A percentile compares a stretch with the other conserved stretches of the same genome.
These are phyloP conservation scores for Ascochyta pisi DNA, from an alignment of 2,329 filamentous ascomycete species.

Conservation along the genomic window DNA sequence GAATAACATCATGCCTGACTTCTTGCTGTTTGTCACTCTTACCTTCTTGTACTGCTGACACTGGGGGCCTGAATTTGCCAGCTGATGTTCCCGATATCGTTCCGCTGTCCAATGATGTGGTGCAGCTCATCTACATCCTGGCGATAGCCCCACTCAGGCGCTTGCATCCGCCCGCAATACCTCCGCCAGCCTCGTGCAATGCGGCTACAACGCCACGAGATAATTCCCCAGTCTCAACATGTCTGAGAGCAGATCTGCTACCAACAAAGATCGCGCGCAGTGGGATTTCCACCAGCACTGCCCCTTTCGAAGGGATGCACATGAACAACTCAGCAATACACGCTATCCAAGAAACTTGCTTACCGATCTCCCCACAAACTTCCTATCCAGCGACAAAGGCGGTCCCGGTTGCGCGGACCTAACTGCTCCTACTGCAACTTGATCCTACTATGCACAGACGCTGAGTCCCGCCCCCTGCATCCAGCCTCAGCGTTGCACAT, in stretches of 20 bases:
- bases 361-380: not conserved
- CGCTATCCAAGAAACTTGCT: not conserved
- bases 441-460: not conserved
- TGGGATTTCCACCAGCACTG: not conserved
- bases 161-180: not conserved
- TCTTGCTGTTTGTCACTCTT: not conserved
- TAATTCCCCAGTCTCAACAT: not conserved
- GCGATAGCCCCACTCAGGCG: not conserved
- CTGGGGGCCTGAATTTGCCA: too few species aligned
- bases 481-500: not conserved
- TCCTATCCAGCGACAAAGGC: not conserved
- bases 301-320: not conserved
- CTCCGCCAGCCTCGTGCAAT: too few species aligned
- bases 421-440: not conserved
- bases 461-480: not conserved
- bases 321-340: too few species aligned
- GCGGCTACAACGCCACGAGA: not conserved
- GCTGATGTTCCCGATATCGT: not conserved
- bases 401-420: not conserved
- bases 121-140: not conserved
- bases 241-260: too few species aligned
- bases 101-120: not conserved
- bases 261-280: too few species aligned
- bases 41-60: not conserved
- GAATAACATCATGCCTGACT: not conserved